Evolutionary conservation across 2,329 filamentous ascomycete genomes (phyloP), one percentile per base, ranked within the genome.

Genomic region (Huntiella moniliformis): DNA sequence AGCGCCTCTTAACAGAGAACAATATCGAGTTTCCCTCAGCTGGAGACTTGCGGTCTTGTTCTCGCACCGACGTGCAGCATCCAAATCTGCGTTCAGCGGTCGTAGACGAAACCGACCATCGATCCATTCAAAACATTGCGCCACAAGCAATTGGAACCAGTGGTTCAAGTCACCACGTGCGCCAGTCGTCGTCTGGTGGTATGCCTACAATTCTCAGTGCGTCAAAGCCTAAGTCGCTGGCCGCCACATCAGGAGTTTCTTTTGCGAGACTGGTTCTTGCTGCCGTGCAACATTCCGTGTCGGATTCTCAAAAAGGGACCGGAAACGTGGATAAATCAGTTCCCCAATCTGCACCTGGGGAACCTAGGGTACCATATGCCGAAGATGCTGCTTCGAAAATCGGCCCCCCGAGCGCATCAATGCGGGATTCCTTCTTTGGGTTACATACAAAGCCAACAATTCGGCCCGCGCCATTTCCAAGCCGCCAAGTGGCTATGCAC

Each of bases 401-500:
- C 71, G 35, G 37, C 10, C 37, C 37, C 15, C 37, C 37, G 18
- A 79, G 77, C 34, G 85, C 84, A 13, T 85, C 82, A 10, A 91
- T 94, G 80, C 74, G 87, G 49, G 88, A 96, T 61, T 93, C 86
- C 0, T 95, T 95, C 67, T 96, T 96, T 57, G 88, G 88, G n/a
- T 66, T 96, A 38, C 86, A 95, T 54, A 92, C 84, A 2, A 87
- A 82, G 54, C 85, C 87, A 1, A 85, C 78, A 12, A 91, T 95
- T 57, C 78, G 82, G 51, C 82, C 82, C 38, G 87, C 87, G 1
- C 70, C 77, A 1, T 95, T 96, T 54, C 91, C 91, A 0, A 76
- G 82, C 51, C 76, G 73, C 52, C 74, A 82, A 31, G 67, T 94
- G 2, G 88, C 78, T 1, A 62, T 73, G 46, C 73, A 76, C 50